Evolutionary conservation across 129 eudicot species (phyloP), one percentile per base, ranked within the genome.

Genomic region (Pulicaria dysenterica): DNA sequence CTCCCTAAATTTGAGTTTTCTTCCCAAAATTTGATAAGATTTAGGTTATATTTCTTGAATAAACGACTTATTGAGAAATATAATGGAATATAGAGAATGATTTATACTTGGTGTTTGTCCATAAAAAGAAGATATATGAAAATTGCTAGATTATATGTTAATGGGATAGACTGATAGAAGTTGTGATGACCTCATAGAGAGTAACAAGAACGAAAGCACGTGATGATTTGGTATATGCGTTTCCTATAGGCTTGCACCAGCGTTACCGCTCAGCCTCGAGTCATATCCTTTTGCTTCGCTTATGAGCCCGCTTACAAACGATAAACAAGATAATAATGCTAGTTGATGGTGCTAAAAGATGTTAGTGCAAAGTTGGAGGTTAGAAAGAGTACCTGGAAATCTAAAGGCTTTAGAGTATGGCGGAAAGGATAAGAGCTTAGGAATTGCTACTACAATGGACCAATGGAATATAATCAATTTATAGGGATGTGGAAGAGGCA

Each of bases 241-340:
- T 58, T 53, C 11, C 63, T 11, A 10, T 57, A 24, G 11, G 60
- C 38, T 55, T 19, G 4, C 63, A 8, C n/a, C 40, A 31, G 12
- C 31, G 41, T 54, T 24, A 24, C 31, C 31, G 31, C 31, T 24
- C 54, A 54, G 37, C 12, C 37, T 17, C 37, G 9, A 15, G 48
- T 68, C 36, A 40, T 51, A 39, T 7, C 48, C 37, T 50, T 68
- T 68, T 49, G 47, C 60, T 68, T 54, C 55, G 38, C 53, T 24
- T 41, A 54, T 19, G 49, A 41, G 3, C 17, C 16, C 4, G 40
- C 53, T 40, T 11, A 70, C 62, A 43, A 12, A n/a, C 24, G 62
- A 56, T 56, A 24, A 13, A 24, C 40, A 24, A 9, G 40, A 53
- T 53, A 8, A 19, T 31, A 56, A 19, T 55, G 43, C 40, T 40